Evolutionary conservation across 192 early-diverging fungal species (phyloP), one percentile per base, ranked within the genome.

Genomic region (Coemansia sp.): DNA sequence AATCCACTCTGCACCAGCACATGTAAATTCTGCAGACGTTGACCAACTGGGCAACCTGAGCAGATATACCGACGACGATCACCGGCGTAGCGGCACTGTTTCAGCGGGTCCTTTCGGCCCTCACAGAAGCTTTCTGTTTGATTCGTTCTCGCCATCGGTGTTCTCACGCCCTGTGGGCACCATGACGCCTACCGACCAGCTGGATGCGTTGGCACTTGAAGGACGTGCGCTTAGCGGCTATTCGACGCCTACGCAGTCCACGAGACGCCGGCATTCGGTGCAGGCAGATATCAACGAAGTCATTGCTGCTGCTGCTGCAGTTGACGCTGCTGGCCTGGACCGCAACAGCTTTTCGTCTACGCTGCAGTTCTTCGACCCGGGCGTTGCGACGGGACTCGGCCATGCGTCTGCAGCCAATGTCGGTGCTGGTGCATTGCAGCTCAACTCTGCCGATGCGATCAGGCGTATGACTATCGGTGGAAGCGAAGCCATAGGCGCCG

Each of bases 161-260:
- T 80, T 80, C 30, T 68, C 69, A 55, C 72, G 77, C 16, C 65
- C 68, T 4, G 33, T 74, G 14, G 72, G 72, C 17, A 48, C 59
- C 7, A 69, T 73, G 64, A 74, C 68, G 52, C 72, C 77, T 5
- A 81, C 73, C 5, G 79, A 81, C 61, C 79, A 76, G 63, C 79
- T 81, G 10, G 79, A 81, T 29, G 79, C 79, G 10, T 30, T 81
- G 67, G 79, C 79, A 5, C 70, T 81, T 18, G 79, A 81, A 56
- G 73, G 79, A 61, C 60, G 79, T 8, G 50, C 59, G 2, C 56
- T 34, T 48, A 73, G 67, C 58, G 73, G 79, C 7, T 72, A 81
- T 52, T 72, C 79, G 56, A 75, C 79, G 69, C 79, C 73, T 3
- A 70, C 63, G 12, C 73, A 76, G 55, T 66, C 79, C 38, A 51